A percentile compares a stretch with the other conserved stretches of the same genome.
Conservation (phyloP, 768 basidiomycete species). For the Boletus vinaceobasis region DNA sequence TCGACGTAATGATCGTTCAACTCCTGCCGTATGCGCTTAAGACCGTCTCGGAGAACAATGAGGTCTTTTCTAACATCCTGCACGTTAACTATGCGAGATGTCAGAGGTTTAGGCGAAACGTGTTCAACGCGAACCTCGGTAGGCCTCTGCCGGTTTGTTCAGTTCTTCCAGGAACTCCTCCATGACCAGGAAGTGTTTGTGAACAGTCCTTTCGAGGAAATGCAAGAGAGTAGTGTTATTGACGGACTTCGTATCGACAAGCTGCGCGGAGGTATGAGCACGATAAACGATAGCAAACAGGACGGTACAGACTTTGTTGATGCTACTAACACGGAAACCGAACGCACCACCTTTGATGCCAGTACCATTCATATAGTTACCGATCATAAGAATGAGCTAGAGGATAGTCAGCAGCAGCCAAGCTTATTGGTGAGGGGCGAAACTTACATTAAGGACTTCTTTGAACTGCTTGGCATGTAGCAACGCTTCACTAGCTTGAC, state of each 20-base stretch:
- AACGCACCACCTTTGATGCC: constrained; percentile 96
- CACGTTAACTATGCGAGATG: constrained; percentile 63
- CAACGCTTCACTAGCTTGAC: constrained; percentile 76
- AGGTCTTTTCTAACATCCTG: constrained; percentile 81
- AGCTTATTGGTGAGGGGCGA: constrained; percentile 19
- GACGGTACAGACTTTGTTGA: constrained; percentile 73
- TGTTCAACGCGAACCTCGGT: constrained; percentile 61
- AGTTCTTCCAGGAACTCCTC: constrained; percentile 88
- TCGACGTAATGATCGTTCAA: constrained; percentile 77
- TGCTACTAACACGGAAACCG: constrained; percentile 95
- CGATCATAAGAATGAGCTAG: constrained; percentile 87
- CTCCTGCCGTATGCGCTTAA: constrained; percentile 79
- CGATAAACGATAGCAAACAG: not conserved
- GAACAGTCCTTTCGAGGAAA: constrained; percentile 86
- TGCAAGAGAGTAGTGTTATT: constrained; percentile 93
- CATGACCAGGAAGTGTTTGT: constrained; percentile 84
- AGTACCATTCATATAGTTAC: constrained; percentile 98
- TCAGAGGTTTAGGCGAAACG: constrained; percentile 4
- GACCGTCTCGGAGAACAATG: constrained; percentile 65
- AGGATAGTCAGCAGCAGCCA: not conserved
- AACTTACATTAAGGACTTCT: constrained; percentile 72
- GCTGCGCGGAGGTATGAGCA: constrained; percentile 40
- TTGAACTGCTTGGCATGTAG: constrained; percentile 85
- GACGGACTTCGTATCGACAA: constrained; percentile 96
- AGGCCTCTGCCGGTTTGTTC: constrained; percentile 85